Evolutionary conservation across 2,329 filamentous ascomycete species (phyloP).

Genomic region (Akanthomyces muscarius): DNA sequence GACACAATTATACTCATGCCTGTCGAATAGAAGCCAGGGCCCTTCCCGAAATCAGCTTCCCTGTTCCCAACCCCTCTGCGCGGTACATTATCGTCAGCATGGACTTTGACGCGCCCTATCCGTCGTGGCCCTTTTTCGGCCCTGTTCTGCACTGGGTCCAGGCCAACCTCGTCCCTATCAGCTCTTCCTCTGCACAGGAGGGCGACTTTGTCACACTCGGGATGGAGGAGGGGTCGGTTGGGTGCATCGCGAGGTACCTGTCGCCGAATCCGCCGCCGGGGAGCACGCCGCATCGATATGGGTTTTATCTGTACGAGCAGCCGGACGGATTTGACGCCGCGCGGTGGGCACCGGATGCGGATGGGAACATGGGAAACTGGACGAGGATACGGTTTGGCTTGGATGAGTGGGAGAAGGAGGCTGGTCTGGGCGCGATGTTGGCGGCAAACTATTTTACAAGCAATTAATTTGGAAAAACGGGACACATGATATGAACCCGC

Average conservation of each 20-base stretch:
- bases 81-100: conserved; percentile 24
- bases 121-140: conserved; percentile 35
- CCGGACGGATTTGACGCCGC: conserved; percentile 25
- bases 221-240: conserved; percentile 12
- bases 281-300: conserved; percentile 45
- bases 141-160: conserved; percentile 48
- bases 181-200: background rate
- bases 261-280: conserved; percentile 42
- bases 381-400: conserved; percentile 40
- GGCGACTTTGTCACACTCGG: background rate
- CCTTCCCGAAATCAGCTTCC: background rate
- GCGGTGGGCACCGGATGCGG: conserved; percentile 32
- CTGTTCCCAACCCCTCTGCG: background rate
- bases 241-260: conserved; percentile 38
- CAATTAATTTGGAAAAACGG: background rate
- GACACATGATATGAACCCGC: no score
- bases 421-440: conserved; percentile 36
- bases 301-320: conserved; percentile 47
- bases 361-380: conserved; percentile 32
- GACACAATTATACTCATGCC: no score
- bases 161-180: conserved; percentile 28
- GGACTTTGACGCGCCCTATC: conserved; percentile 46
- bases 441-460: conserved; percentile 13
- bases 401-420: conserved; percentile 43
- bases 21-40: background rate